Conservation (phyloP, 257 asterid species). For the Craterostigma plantagineum region DNA sequence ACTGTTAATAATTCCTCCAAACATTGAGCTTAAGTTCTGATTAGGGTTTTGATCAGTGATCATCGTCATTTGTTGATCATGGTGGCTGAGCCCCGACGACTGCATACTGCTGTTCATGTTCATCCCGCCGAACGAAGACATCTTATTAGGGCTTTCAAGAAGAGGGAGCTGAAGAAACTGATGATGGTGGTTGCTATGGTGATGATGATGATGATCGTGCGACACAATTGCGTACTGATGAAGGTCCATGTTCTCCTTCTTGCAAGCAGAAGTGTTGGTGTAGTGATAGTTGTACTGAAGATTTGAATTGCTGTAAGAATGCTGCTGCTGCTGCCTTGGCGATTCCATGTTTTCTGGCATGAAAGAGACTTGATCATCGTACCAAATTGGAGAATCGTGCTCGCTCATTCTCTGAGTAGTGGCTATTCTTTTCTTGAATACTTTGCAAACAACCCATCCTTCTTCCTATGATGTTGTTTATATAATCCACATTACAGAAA, state of each 20-base stretch:
- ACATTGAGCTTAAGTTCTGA: conserved; percentile 11
- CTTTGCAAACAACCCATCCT: conserved; percentile 96
- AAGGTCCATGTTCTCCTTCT: conserved; percentile 29
- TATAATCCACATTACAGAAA: too few relatives aligned
- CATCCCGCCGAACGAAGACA: conserved; percentile 8
- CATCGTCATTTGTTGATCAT: too few relatives aligned
- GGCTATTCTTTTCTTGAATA: conserved; percentile 63
- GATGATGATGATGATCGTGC: too few relatives aligned
- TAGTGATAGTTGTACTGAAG: conserved; percentile 19
- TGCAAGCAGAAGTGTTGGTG: conserved; percentile 15
- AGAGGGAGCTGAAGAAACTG: conserved; percentile 47
- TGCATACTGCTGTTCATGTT: too few relatives aligned
- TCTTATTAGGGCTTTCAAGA: conserved; percentile 38
- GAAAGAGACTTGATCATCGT: conserved; percentile 63
- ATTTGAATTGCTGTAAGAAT: conserved; percentile 8
- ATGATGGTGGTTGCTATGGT: too few relatives aligned
- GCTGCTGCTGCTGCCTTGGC: conserved; percentile 29
- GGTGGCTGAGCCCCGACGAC: too few relatives aligned
- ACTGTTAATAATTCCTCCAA: background rate
- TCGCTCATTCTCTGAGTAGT: conserved; percentile 35
- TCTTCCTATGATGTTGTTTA: conserved; percentile 50
- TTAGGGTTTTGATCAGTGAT: conserved; percentile 12
- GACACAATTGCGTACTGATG: conserved; percentile 22
- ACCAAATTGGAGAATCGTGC: conserved; percentile 71
- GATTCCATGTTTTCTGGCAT: conserved; percentile 29